Percentiles rank a stretch among this genome's conserved stretches.
Evolutionary conservation across 345 rosid species (phyloP).

Genomic region (Mallotus nudiflorus): DNA sequence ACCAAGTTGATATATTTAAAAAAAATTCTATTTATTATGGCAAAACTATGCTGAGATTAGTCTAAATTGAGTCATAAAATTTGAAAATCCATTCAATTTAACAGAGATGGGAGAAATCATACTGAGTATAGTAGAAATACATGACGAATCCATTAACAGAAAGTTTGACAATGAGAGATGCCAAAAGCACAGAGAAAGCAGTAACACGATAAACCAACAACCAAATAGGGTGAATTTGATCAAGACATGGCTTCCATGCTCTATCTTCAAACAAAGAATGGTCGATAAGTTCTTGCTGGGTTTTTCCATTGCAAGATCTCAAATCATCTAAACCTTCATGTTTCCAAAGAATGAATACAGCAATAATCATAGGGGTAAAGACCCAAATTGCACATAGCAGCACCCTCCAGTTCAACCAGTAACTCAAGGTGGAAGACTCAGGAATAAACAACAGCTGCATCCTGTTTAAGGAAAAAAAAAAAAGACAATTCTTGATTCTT

Average conservation of each 20-base stretch:
- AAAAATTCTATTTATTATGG: background rate
- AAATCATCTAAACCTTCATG: slow-evolving; percentile 36
- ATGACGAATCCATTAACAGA: slow-evolving; percentile 38
- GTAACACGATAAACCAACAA: slow-evolving; percentile 50
- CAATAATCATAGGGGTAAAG: slow-evolving; percentile 34
- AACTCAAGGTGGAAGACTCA: slow-evolving; percentile 42
- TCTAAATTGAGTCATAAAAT: too few relatives aligned
- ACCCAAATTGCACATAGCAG: slow-evolving; percentile 64
- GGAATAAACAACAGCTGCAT: slow-evolving; percentile 28
- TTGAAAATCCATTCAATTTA: background rate
- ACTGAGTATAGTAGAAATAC: slow-evolving; percentile 63
- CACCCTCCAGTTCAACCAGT: slow-evolving; percentile 77
- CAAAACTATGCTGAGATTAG: background rate
- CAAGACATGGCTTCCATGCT: slow-evolving; percentile 63
- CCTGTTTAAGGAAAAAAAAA: slow-evolving; percentile 33
- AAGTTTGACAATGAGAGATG: slow-evolving; percentile 32
- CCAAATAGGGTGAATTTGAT: slow-evolving; percentile 60
- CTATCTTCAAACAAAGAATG: slow-evolving; percentile 34
- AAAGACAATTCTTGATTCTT: slow-evolving; percentile 4
- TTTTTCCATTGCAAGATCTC: slow-evolving; percentile 28
- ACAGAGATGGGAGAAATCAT: slow-evolving; percentile 25
- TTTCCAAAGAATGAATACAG: slow-evolving; percentile 49
- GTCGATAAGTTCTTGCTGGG: slow-evolving; percentile 16
- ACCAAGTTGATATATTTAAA: too few relatives aligned
- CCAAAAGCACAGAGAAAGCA: slow-evolving; percentile 55